A percentile compares a stretch with the other conserved stretches of the same genome.
These are phyloP conservation scores for Recurvomyces mirabilis DNA, from an alignment of 495 filamentous ascomycete species.

Conservation along the genomic window DNA sequence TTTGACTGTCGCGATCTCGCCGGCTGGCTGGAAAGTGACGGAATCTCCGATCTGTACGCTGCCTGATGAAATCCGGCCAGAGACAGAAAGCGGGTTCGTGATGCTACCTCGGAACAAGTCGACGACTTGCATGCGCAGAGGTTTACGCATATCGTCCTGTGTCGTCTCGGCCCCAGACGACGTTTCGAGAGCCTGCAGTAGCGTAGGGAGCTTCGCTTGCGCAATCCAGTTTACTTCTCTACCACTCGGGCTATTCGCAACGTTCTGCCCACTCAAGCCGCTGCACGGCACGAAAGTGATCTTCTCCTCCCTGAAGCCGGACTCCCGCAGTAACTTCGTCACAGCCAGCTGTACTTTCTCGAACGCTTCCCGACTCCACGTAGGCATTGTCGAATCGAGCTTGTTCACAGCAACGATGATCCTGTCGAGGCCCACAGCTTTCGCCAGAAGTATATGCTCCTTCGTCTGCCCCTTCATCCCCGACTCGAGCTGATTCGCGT, in stretches of 20 bases:
- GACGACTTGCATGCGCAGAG: conserved; percentile 70
- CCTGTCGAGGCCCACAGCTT: conserved; percentile 82
- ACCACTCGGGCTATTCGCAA: conserved; percentile 47
- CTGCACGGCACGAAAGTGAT: conserved; percentile 81
- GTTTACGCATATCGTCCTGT: conserved; percentile 56
- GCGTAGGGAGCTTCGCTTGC: conserved; percentile 49
- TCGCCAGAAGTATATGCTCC: conserved; percentile 80
- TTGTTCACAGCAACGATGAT: conserved; percentile 92
- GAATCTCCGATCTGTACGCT: conserved; percentile 72
- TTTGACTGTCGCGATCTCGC: conserved; percentile 67
- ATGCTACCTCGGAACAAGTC: conserved; percentile 73
- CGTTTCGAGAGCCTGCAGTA: conserved; percentile 68
- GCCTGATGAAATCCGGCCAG: conserved; percentile 78
- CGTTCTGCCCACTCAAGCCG: conserved; percentile 77
- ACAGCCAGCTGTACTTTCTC: conserved; percentile 77
- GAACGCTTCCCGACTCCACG: conserved; percentile 41
- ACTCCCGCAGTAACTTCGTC: conserved; percentile 64
- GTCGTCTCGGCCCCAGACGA: conserved; percentile 54
- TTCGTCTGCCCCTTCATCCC: conserved; percentile 89
- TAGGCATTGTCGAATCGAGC: conserved; percentile 57
- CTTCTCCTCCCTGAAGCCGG: conserved; percentile 69
- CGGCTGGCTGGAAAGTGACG: conserved; percentile 65
- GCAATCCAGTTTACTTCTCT: conserved; percentile 59
- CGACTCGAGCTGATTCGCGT: conserved; percentile 86
- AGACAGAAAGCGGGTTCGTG: conserved; percentile 63